A percentile compares a stretch with the other conserved stretches of the same genome.
Conservation (phyloP, 176 grass and related monocot genomes). For the Oryza brachyantha region DNA sequence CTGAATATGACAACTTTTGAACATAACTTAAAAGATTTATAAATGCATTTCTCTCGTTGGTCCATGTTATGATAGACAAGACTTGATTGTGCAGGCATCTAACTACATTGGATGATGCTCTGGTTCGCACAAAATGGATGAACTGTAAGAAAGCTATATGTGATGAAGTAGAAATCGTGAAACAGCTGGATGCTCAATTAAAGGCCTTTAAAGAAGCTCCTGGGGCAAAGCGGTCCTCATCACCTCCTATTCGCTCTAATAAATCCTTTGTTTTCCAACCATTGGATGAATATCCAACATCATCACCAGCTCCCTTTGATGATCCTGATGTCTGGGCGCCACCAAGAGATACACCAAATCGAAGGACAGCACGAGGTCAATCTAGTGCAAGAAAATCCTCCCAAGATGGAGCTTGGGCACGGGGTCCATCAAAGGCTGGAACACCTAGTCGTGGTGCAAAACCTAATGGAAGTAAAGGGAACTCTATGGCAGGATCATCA, state of each 20-base stretch:
- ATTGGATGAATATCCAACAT: slow-evolving; percentile 83
- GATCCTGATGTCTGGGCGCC: slow-evolving; percentile 90
- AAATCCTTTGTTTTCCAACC: slow-evolving; percentile 94
- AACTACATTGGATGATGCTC: slow-evolving; percentile 73
- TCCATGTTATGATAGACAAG: slow-evolving; percentile 11
- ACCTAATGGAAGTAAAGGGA: slow-evolving; percentile 58
- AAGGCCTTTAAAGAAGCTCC: slow-evolving; percentile 72
- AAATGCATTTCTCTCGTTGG: neutral
- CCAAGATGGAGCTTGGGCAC: slow-evolving; percentile 82
- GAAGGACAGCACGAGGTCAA: slow-evolving; percentile 59
- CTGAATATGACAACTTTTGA: neutral
- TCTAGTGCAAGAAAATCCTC: slow-evolving; percentile 58
- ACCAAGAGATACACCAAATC: slow-evolving; percentile 62
- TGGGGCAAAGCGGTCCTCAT: slow-evolving; percentile 64
- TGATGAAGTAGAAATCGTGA: slow-evolving; percentile 82
- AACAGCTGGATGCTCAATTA: slow-evolving; percentile 75
- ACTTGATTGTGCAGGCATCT: slow-evolving; percentile 63
- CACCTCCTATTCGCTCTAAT: slow-evolving; percentile 79
- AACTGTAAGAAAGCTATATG: slow-evolving; percentile 85
- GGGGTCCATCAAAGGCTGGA: slow-evolving; percentile 64
- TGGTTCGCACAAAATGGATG: slow-evolving; percentile 71
- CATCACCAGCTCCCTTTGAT: slow-evolving; percentile 64
- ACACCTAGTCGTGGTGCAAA: slow-evolving; percentile 59
- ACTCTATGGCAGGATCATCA: slow-evolving; percentile 45
- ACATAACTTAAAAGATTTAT: neutral